Percentiles rank a stretch among this genome's conserved stretches.
These are phyloP conservation scores for Amaranthus tricolor DNA, from an alignment of 179 eudicot species.

Conservation along the genomic window DNA sequence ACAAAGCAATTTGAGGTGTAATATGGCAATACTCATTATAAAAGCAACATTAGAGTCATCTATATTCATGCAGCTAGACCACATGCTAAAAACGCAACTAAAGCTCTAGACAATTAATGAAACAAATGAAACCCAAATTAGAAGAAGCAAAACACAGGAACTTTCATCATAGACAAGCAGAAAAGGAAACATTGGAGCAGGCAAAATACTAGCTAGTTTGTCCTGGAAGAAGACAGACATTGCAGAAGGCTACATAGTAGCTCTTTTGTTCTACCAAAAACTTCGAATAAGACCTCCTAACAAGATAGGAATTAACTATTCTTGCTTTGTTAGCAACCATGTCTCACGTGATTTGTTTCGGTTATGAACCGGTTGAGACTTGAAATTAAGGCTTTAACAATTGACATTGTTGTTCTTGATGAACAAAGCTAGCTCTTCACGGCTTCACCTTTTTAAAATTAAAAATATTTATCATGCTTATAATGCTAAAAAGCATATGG, in stretches of 20 bases:
- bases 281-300: background rate
- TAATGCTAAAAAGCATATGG: too few relatives aligned
- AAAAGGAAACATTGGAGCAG: background rate
- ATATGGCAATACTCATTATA: background rate
- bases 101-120: background rate
- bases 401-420: too few relatives aligned
- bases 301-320: background rate
- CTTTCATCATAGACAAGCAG: background rate
- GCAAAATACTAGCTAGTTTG: background rate
- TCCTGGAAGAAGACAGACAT: background rate
- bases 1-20: background rate
- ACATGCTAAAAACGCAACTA: background rate
- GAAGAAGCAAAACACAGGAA: background rate
- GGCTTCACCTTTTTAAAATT: too few relatives aligned
- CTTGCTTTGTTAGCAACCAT: background rate
- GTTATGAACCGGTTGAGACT: too few relatives aligned
- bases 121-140: background rate
- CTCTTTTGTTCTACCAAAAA: background rate
- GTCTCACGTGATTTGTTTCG: too few relatives aligned
- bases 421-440: too few relatives aligned
- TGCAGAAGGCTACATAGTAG: background rate
- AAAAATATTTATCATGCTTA: too few relatives aligned
- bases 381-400: too few relatives aligned
- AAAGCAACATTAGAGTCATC: background rate
- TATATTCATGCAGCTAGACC: background rate